Percentiles rank a stretch among this genome's conserved stretches.
Conservation (phyloP, 805 yeast species). For the Vanderwaltozyma yarrowii region DNA sequence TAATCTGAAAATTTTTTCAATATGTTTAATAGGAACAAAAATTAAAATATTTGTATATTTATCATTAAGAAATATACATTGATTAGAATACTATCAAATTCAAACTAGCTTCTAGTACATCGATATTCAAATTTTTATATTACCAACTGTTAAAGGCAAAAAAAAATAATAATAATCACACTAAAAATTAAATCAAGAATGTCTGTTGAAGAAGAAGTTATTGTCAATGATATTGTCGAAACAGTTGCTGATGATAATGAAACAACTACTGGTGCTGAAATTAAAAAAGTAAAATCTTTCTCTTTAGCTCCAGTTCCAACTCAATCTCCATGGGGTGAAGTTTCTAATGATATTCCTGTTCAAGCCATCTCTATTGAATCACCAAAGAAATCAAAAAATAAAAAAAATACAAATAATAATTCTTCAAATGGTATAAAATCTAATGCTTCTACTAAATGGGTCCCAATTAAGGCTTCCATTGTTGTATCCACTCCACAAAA, state of each 20-base stretch:
- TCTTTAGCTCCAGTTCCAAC: constrained; percentile 26
- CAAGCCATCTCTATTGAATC: constrained; percentile 11
- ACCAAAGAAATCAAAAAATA: background rate
- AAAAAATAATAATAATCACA: no score
- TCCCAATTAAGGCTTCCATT: constrained; percentile 52
- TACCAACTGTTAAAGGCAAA: no score
- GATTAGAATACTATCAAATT: no score
- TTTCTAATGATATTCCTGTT: constrained; percentile 15
- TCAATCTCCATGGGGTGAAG: constrained; percentile 28
- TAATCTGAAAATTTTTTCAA: no score
- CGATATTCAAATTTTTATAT: no score
- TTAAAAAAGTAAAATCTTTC: background rate
- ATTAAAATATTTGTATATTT: no score
- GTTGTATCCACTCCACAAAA: constrained; percentile 26
- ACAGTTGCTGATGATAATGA: constrained; percentile 1
- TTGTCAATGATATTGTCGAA: background rate
- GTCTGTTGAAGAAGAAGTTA: no score
- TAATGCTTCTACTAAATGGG: constrained; percentile 41
- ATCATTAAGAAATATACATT: no score
- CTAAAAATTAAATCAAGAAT: no score
- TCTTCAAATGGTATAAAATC: constrained; percentile 5
- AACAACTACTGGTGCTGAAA: constrained; percentile 4
- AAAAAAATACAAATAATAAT: constrained; percentile 4
- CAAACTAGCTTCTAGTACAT: no score
- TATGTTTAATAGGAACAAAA: no score